These are phyloP conservation scores for Melanogaster broomeanus DNA, from an alignment of 768 basidiomycete species.

Conservation along the genomic window DNA sequence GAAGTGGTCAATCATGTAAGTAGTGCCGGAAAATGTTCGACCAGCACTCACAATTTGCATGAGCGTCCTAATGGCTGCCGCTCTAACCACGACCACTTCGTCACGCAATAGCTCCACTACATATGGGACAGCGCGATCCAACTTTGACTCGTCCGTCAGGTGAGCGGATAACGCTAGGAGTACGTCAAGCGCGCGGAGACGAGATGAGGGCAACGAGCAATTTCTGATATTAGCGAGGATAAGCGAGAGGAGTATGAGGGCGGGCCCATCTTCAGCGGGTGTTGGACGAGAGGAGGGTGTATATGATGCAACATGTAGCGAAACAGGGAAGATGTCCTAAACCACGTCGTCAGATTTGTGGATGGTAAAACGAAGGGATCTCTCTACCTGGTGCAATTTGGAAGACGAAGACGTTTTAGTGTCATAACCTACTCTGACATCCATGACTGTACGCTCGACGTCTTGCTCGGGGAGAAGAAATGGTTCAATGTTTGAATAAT, in stretches of 20 bases:
- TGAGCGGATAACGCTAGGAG: conserved; percentile 80
- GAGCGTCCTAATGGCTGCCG: conserved; percentile 72
- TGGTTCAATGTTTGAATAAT: conserved; percentile 82
- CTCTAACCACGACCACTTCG: conserved; percentile 81
- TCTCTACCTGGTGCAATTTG: conserved; percentile 60
- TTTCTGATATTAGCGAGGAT: conserved; percentile 89
- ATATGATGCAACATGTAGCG: conserved; percentile 64
- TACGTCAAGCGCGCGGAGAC: conserved; percentile 81
- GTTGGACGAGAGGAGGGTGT: conserved; percentile 44
- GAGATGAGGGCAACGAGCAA: conserved; percentile 82
- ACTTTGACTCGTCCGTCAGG: conserved; percentile 91
- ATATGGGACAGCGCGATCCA: conserved; percentile 92
- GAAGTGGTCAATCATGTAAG: conserved; percentile 32
- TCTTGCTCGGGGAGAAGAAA: conserved; percentile 53
- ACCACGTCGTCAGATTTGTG: conserved; percentile 4
- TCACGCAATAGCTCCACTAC: conserved; percentile 88
- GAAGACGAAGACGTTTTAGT: conserved; percentile 38
- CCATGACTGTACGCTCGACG: conserved; percentile 47
- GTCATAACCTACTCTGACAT: conserved; percentile 58
- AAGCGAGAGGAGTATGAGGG: conserved; percentile 84
- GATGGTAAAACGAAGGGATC: not conserved
- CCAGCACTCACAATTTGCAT: conserved; percentile 72
- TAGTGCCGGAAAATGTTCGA: not conserved
- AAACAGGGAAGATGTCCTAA: conserved; percentile 78
- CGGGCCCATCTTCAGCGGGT: conserved; percentile 80